phyloP scores from a whole-genome alignment of 495 filamentous ascomycete genomes.

The Podospora pseudopauciseta region DNA sequence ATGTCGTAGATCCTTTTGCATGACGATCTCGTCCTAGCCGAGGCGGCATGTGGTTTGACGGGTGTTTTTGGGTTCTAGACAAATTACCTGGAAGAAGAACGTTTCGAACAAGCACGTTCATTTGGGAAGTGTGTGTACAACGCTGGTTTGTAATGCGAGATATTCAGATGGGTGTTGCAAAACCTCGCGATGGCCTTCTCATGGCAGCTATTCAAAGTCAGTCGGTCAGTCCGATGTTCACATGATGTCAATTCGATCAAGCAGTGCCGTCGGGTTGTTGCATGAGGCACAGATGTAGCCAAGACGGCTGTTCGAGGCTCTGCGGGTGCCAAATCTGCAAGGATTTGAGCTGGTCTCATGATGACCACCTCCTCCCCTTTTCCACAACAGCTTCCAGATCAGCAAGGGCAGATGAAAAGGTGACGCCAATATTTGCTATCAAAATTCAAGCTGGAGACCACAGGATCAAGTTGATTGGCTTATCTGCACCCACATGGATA shows the following conservation, averaged over 20 bases:
- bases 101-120: neutral
- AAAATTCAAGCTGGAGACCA: neutral
- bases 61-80: neutral
- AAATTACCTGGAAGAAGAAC: neutral
- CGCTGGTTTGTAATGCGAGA: neutral
- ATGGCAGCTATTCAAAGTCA: neutral
- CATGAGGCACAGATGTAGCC: neutral
- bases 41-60: constrained; percentile 5
- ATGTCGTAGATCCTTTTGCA: constrained; percentile 1
- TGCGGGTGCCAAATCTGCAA: neutral
- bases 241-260: neutral
- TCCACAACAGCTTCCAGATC: neutral
- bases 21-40: constrained; percentile 1
- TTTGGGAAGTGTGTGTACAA: neutral
- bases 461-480: neutral
- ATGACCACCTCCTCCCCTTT: neutral
- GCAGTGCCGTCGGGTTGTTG: neutral
- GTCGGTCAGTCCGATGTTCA: neutral
- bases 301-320: neutral
- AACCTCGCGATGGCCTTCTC: neutral
- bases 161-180: neutral
- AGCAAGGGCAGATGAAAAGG: neutral
- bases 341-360: neutral
- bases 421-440: neutral
- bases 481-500: too few species aligned